Conservation (phyloP, 2,329 filamentous ascomycete species). For the Magnaporthales sp. region DNA sequence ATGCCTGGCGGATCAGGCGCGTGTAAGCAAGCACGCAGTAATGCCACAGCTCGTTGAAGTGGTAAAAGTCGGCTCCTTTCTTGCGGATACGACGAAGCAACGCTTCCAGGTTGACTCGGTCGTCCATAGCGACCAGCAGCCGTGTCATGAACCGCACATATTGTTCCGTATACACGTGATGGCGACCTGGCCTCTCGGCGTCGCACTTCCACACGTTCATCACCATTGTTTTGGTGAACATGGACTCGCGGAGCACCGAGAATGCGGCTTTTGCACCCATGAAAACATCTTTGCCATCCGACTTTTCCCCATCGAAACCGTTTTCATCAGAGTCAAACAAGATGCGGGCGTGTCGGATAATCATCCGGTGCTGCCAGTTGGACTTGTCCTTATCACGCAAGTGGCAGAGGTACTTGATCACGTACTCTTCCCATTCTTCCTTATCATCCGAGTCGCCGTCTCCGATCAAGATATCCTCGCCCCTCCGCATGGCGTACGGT, state of each 20-base stretch:
- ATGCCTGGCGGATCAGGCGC: conserved; percentile 40
- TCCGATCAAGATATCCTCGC: conserved; percentile 39
- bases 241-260: conserved; percentile 60
- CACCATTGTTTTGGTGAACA: conserved; percentile 90
- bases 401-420: conserved; percentile 41
- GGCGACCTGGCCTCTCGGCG: conserved; percentile 70
- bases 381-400: conserved; percentile 72
- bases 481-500: conserved; percentile 42
- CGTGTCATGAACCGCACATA: conserved; percentile 78
- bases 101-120: conserved; percentile 67
- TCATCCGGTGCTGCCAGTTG: conserved; percentile 92
- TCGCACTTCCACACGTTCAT: conserved; percentile 95
- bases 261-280: conserved; percentile 71
- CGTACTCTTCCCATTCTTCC: conserved; percentile 53
- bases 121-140: conserved; percentile 64
- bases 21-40: conserved; percentile 45
- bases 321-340: conserved; percentile 36
- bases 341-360: conserved; percentile 59
- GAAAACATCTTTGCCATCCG: conserved; percentile 37
- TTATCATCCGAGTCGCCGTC: conserved; percentile 23
- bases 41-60: conserved; percentile 53
- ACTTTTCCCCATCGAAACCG: conserved; percentile 28
- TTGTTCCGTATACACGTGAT: conserved; percentile 84
- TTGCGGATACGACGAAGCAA: conserved; percentile 73
- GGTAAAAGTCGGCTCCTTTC: conserved; percentile 67